A percentile compares a stretch with the other conserved stretches of the same genome.
Conservation (phyloP, 176 grass and related monocot species). For the Phoenix roebelenii region DNA sequence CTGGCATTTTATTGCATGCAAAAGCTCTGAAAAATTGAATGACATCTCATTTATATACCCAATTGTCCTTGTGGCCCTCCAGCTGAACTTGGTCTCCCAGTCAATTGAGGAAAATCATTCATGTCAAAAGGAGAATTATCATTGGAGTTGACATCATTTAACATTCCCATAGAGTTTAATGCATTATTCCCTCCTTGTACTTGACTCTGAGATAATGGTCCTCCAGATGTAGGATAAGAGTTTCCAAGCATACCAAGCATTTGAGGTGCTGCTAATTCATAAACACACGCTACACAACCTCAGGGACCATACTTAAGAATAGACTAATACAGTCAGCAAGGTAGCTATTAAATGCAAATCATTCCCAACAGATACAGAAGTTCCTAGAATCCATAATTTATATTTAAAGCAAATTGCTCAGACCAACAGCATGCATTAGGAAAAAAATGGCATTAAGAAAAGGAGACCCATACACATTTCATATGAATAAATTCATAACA, state of each 20-base stretch:
- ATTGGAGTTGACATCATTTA: constrained; percentile 63
- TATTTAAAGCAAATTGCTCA: too few relatives aligned
- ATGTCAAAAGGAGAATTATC: constrained; percentile 85
- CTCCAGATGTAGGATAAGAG: constrained; percentile 73
- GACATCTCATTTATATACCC: constrained; percentile 42
- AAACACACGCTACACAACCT: too few relatives aligned
- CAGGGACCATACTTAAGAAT: too few relatives aligned
- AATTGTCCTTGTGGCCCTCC: constrained; percentile 92
- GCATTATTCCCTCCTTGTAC: constrained; percentile 75
- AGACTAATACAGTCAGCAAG: too few relatives aligned
- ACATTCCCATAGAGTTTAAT: constrained; percentile 80
- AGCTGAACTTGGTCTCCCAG: constrained; percentile 74
- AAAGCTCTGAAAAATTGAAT: background rate
- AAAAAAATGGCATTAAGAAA: too few relatives aligned
- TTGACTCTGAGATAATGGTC: constrained; percentile 77
- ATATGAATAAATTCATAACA: too few relatives aligned
- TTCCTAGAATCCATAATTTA: too few relatives aligned
- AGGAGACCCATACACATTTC: too few relatives aligned
- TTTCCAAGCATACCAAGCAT: constrained; percentile 80
- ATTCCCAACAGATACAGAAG: too few relatives aligned
- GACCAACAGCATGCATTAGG: too few relatives aligned
- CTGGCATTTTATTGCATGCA: constrained; percentile 3
- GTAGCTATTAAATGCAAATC: too few relatives aligned
- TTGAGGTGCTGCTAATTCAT: constrained; percentile 39
- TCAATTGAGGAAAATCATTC: constrained; percentile 98